These are phyloP conservation scores for Syzygium oleosum DNA, from an alignment of 345 rosid genomes.

Conservation along the genomic window DNA sequence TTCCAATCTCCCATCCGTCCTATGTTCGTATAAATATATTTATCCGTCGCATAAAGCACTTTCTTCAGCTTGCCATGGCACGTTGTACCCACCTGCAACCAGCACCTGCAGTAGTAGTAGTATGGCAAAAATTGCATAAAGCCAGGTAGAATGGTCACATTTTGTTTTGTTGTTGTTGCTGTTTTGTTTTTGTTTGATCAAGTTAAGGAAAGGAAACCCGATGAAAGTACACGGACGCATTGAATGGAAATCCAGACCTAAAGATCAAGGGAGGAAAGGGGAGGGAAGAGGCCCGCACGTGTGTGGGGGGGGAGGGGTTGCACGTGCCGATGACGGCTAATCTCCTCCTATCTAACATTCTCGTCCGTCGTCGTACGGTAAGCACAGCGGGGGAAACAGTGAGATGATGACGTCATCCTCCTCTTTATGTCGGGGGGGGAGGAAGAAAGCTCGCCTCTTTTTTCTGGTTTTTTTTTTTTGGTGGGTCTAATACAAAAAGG, in stretches of 20 bases:
- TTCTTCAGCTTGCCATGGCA: neutral
- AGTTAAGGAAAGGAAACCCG: neutral
- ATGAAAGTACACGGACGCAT: neutral
- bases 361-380: neutral
- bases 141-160: neutral
- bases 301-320: neutral
- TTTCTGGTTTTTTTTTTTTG: fast-evolving
- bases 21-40: too few species aligned
- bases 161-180: too few species aligned
- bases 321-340: neutral
- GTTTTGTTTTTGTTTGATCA: neutral
- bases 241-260: neutral
- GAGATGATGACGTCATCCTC: neutral
- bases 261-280: fast-evolving
- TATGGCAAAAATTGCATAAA: neutral
- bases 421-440: neutral
- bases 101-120: neutral
- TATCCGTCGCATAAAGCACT: neutral
- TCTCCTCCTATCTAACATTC: neutral
- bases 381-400: neutral
- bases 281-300: neutral
- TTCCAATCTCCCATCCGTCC: too few species aligned
- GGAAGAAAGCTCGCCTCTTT: neutral
- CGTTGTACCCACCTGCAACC: neutral
- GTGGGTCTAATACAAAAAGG: neutral